A percentile compares a stretch with the other conserved stretches of the same genome.
Evolutionary conservation across 2,329 filamentous ascomycete species (phyloP).

Genomic region (Alternaria alternata): DNA sequence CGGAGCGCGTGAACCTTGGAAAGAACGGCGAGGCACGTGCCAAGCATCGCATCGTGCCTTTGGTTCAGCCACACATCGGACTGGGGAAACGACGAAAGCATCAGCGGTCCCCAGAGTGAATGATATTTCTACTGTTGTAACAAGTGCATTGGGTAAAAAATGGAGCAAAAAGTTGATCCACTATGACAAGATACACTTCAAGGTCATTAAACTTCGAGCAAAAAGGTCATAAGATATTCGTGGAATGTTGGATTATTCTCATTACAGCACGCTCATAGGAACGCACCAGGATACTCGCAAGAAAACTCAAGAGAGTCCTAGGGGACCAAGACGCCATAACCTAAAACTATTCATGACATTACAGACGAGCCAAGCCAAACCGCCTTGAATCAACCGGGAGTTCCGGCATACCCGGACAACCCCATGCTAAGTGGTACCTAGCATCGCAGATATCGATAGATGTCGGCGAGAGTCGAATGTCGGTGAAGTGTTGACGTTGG

Average conservation of each 20-base stretch:
- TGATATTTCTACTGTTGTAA: not conserved
- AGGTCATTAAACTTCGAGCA: not conserved
- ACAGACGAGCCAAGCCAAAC: slow-evolving; percentile 14
- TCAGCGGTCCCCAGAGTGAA: too few species aligned
- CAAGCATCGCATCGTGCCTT: slow-evolving; percentile 14
- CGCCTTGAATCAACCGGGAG: slow-evolving; percentile 9
- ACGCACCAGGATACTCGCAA: slow-evolving; percentile 9
- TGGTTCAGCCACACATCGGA: not conserved
- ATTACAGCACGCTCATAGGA: slow-evolving; percentile 16
- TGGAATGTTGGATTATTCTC: slow-evolving; percentile 21
- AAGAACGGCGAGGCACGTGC: slow-evolving; percentile 16
- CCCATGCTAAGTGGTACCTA: slow-evolving; percentile 1
- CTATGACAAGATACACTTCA: too few species aligned
- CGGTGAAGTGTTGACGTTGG: slow-evolving; percentile 7
- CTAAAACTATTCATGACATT: slow-evolving; percentile 17
- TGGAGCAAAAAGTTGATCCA: too few species aligned
- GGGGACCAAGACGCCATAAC: slow-evolving; percentile 22
- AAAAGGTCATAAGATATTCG: not conserved
- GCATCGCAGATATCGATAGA: slow-evolving; percentile 6
- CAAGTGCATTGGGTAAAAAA: not conserved
- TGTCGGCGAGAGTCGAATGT: not conserved
- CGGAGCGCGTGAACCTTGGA: slow-evolving; percentile 23
- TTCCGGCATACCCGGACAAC: slow-evolving; percentile 2
- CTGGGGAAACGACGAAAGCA: not conserved
- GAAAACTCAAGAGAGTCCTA: slow-evolving; percentile 7